Evolutionary conservation across 495 filamentous ascomycete genomes (phyloP).

Genomic region (Hyphodiscus hymeniophilus): DNA sequence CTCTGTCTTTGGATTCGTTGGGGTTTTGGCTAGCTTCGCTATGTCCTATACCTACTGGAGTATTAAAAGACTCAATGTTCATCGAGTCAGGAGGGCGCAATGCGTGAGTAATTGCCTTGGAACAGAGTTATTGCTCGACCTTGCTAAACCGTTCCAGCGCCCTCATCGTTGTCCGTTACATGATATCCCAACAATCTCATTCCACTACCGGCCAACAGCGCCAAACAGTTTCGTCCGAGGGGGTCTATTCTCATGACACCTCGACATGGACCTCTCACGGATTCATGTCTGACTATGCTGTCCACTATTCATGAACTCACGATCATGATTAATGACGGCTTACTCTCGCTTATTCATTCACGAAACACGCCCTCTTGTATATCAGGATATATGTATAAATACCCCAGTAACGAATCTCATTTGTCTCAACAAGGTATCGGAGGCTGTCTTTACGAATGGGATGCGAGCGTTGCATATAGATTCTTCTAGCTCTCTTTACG

Average conservation of each 20-base stretch:
- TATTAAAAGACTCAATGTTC: conserved; percentile 2
- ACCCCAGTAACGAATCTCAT: neutral
- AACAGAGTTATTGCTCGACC: neutral
- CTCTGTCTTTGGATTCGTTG: conserved; percentile 7
- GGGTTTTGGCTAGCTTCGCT: conserved; percentile 8
- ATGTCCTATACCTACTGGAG: neutral
- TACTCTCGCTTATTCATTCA: neutral
- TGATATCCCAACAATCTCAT: conserved; percentile 1
- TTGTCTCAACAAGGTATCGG: neutral
- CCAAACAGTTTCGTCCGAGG: neutral
- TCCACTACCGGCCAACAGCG: neutral
- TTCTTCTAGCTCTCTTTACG: neutral
- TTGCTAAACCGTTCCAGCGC: conserved; percentile 1
- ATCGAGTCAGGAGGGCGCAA: conserved; percentile 1
- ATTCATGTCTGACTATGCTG: neutral
- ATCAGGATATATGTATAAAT: neutral
- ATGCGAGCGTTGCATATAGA: conserved; percentile 3
- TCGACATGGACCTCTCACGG: neutral
- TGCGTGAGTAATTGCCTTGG: conserved; percentile 1
- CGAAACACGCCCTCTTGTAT: neutral
- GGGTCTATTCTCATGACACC: conserved; percentile 3
- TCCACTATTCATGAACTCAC: neutral
- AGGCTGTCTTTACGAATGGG: neutral
- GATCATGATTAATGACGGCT: neutral
- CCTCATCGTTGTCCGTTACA: conserved; percentile 5